Conservation (phyloP, 2,329 filamentous ascomycete genomes). For the Blastomyces parvus region DNA sequence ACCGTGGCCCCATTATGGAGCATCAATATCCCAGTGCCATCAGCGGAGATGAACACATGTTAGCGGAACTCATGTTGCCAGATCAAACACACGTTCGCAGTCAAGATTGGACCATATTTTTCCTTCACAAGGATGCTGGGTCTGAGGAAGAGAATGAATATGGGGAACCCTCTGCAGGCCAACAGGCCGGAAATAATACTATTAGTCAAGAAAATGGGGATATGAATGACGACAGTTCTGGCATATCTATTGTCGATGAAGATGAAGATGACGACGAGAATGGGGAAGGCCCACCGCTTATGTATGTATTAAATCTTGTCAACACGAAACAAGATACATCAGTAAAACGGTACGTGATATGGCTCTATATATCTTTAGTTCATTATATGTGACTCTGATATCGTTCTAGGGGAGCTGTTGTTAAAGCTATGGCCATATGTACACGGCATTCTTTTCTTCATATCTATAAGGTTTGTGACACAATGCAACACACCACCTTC, state of each 20-base stretch:
- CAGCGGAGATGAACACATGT: constrained; percentile 93
- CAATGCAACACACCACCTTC: not conserved
- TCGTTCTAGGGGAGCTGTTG: constrained; percentile 64
- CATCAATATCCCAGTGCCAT: constrained; percentile 94
- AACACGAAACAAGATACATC: constrained; percentile 96
- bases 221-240: constrained; percentile 37
- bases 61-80: constrained; percentile 95
- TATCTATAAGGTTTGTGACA: constrained; percentile 73
- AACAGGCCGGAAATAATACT: constrained; percentile 31
- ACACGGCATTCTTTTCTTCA: constrained; percentile 94
- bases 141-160: constrained; percentile 66
- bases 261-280: constrained; percentile 56
- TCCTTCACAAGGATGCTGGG: constrained; percentile 88
- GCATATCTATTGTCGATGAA: constrained; percentile 32
- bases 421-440: constrained; percentile 98
- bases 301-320: constrained; percentile 94
- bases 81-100: constrained; percentile 91
- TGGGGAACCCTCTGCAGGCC: constrained; percentile 38
- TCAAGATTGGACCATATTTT: constrained; percentile 99
- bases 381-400: constrained; percentile 14
- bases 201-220: constrained; percentile 36
- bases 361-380: not conserved
- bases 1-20: constrained; percentile 93
- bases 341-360: constrained; percentile 54
- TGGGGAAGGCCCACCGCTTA: constrained; percentile 77